phyloP scores from a whole-genome alignment of 306 rosid genomes.

The Fragaria ananassa region DNA sequence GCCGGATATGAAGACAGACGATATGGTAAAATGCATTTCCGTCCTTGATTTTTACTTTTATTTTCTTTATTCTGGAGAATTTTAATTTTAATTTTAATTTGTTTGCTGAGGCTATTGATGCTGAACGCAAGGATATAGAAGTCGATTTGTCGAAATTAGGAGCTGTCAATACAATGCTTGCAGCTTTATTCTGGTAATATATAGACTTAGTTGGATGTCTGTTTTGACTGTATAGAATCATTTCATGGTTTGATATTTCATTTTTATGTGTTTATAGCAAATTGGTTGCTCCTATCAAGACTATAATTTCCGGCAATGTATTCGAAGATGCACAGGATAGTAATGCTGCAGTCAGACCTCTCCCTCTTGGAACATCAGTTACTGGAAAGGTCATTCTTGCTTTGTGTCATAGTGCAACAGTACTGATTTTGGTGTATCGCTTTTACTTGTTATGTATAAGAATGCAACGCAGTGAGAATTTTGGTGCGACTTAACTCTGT shows the following conservation, averaged over 20 bases:
- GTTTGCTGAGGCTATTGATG: conserved; percentile 65
- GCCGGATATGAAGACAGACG: neutral
- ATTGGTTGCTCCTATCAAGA: conserved; percentile 97
- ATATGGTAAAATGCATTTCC: neutral
- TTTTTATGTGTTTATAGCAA: conserved; percentile 56
- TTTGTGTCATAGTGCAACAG: too few relatives aligned
- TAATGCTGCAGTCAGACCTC: conserved; percentile 86
- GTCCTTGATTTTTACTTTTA: neutral
- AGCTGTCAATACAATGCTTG: conserved; percentile 94
- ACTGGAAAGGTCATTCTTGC: conserved; percentile 78
- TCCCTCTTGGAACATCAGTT: conserved; percentile 88
- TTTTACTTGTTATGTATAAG: conserved; percentile 11
- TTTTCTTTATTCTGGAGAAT: neutral
- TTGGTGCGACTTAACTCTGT: neutral
- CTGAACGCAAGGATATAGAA: conserved; percentile 92
- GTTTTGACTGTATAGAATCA: conserved; percentile 1
- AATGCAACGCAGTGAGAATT: conserved; percentile 23
- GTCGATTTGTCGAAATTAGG: conserved; percentile 96
- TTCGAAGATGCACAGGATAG: conserved; percentile 92
- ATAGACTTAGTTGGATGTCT: conserved; percentile 17
- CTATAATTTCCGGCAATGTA: conserved; percentile 88
- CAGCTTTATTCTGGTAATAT: conserved; percentile 89
- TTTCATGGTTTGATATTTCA: conserved; percentile 24
- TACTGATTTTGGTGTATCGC: too few relatives aligned
- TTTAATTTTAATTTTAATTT: neutral